A percentile compares a stretch with the other conserved stretches of the same genome.
phyloP scores from a whole-genome alignment of 257 asterid genomes.

The Thymus quinquecostatus region DNA sequence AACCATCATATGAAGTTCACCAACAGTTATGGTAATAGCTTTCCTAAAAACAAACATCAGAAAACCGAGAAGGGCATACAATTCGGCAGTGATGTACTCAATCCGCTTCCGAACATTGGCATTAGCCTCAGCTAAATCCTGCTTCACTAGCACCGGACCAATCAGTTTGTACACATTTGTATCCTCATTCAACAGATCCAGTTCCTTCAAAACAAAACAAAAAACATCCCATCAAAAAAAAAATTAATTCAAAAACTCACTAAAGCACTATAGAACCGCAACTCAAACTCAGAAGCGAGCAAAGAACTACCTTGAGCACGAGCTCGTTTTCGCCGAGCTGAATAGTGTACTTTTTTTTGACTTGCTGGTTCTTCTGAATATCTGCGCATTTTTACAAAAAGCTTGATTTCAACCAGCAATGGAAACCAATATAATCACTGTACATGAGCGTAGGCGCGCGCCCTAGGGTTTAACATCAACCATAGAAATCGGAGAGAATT shows the following conservation, averaged over 20 bases:
- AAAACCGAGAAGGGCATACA: constrained; percentile 52
- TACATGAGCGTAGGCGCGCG: too few relatives aligned
- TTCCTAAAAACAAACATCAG: constrained; percentile 15
- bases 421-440: not conserved
- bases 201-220: constrained; percentile 51
- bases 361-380: constrained; percentile 84
- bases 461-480: constrained; percentile 38
- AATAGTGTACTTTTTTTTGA: constrained; percentile 83
- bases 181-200: constrained; percentile 87
- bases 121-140: constrained; percentile 97
- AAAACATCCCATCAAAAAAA: not conserved
- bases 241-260: not conserved
- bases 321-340: constrained; percentile 98
- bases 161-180: constrained; percentile 93
- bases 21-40: not conserved
- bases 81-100: constrained; percentile 87
- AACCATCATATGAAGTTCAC: not conserved
- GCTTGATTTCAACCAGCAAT: constrained; percentile 16
- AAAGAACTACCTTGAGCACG: constrained; percentile 69
- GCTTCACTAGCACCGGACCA: constrained; percentile 93
- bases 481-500: not conserved
- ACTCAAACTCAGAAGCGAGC: constrained; percentile 5
- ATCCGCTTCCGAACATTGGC: constrained; percentile 96
- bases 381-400: constrained; percentile 40
- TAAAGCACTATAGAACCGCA: constrained; percentile 2